phyloP scores from a whole-genome alignment of 768 basidiomycete species.

The Dictyophora rubrovolvata region DNA sequence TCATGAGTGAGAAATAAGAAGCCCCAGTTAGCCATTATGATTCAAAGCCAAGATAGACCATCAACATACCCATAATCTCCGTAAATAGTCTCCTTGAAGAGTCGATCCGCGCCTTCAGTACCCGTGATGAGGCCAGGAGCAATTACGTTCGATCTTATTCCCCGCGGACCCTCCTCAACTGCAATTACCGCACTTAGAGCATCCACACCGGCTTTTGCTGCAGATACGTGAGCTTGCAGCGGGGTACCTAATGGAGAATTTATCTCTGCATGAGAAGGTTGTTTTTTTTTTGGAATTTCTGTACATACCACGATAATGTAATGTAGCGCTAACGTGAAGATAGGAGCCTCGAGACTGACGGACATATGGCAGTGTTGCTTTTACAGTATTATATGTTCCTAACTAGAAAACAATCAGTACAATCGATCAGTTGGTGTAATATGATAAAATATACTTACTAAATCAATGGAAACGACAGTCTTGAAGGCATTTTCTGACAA shows the following conservation, averaged over 20 bases:
- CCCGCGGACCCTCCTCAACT: slow-evolving; percentile 88
- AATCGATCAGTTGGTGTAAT: neutral
- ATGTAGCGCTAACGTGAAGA: slow-evolving; percentile 79
- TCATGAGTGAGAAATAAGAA: neutral
- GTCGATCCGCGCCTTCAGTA: slow-evolving; percentile 49
- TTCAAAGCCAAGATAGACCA: neutral
- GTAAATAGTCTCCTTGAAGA: slow-evolving; percentile 10
- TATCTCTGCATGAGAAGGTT: neutral
- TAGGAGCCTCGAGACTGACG: slow-evolving; percentile 69
- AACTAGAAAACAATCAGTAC: slow-evolving; percentile 34
- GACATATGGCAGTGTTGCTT: slow-evolving; percentile 74
- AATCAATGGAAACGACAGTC: slow-evolving; percentile 91
- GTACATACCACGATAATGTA: slow-evolving; percentile 68
- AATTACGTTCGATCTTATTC: slow-evolving; percentile 85
- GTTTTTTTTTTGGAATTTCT: neutral
- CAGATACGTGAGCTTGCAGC: slow-evolving; percentile 87
- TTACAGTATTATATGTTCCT: slow-evolving; percentile 90
- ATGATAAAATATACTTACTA: slow-evolving; percentile 45
- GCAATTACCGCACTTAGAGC: slow-evolving; percentile 79
- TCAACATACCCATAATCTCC: neutral
- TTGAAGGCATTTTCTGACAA: slow-evolving; percentile 86
- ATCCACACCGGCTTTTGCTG: slow-evolving; percentile 92
- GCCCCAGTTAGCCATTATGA: neutral
- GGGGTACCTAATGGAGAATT: slow-evolving; percentile 47
- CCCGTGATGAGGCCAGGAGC: slow-evolving; percentile 73